These are phyloP conservation scores for Ceraceosorus guamensis DNA, from an alignment of 1,284 basidiomycete genomes.

Conservation along the genomic window DNA sequence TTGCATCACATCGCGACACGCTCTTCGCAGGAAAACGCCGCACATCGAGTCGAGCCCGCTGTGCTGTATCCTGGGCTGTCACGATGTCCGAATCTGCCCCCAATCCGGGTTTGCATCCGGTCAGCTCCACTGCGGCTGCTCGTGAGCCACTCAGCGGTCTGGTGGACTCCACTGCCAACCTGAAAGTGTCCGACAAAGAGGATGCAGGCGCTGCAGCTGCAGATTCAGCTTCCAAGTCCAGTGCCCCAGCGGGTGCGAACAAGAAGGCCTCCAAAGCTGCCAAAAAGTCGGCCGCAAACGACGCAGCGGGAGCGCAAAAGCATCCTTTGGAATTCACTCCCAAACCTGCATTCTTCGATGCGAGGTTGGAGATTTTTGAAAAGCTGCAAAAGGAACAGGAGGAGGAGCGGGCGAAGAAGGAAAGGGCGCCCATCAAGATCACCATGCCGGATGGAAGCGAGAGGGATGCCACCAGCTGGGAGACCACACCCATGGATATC, in stretches of 20 bases:
- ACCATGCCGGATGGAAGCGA: conserved; percentile 81
- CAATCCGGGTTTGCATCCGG: conserved; percentile 14
- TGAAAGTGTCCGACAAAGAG: conserved; percentile 18
- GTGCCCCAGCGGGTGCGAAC: conserved; percentile 14
- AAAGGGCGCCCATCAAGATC: conserved; percentile 73
- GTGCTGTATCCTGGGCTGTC: too few relatives aligned
- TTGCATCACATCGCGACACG: too few relatives aligned
- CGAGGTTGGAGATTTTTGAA: conserved; percentile 84
- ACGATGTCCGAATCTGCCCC: too few relatives aligned
- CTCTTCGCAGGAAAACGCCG: too few relatives aligned
- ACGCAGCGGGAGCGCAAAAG: conserved; percentile 18
- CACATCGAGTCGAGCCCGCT: too few relatives aligned
- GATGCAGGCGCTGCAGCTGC: conserved; percentile 9
- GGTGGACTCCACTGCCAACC: conserved; percentile 22
- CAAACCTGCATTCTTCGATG: conserved; percentile 76
- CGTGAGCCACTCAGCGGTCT: conserved; percentile 24
- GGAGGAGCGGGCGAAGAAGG: conserved; percentile 58
- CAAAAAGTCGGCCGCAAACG: conserved; percentile 32
- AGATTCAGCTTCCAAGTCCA: conserved; percentile 10
- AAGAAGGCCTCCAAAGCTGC: conserved; percentile 19
- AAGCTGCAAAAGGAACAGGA: conserved; percentile 80
- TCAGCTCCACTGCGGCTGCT: conserved; percentile 26
- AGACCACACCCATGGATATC: conserved; percentile 90
- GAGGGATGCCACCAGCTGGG: conserved; percentile 79
- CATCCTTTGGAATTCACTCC: conserved; percentile 63